These are phyloP conservation scores for Yamadazyma oceani DNA, from an alignment of 1,139 yeast genomes.

Conservation along the genomic window DNA sequence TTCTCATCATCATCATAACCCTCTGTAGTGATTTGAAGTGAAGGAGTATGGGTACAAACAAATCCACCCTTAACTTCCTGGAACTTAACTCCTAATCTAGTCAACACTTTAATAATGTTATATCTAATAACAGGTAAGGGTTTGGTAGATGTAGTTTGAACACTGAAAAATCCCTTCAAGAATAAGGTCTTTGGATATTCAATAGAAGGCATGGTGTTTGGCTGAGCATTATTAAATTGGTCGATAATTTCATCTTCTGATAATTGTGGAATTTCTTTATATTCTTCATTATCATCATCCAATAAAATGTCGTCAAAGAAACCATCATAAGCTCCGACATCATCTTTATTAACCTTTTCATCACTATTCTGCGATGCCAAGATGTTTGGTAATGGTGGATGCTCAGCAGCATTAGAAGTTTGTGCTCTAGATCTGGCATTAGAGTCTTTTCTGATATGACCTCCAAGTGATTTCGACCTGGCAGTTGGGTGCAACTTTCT, in stretches of 20 bases:
- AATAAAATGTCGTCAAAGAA: constrained; percentile 68
- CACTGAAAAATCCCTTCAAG: constrained; percentile 92
- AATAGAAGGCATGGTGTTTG: constrained; percentile 88
- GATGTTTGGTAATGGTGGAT: constrained; percentile 54
- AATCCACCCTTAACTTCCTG: constrained; percentile 96
- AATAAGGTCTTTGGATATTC: constrained; percentile 90
- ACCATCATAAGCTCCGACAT: constrained; percentile 38
- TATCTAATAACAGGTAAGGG: constrained; percentile 87
- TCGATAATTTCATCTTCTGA: constrained; percentile 66
- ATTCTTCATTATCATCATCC: constrained; percentile 34
- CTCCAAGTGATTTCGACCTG: constrained; percentile 84
- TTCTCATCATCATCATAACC: constrained; percentile 26
- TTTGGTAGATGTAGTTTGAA: constrained; percentile 92
- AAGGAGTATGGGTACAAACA: constrained; percentile 72
- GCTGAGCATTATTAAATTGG: constrained; percentile 67
- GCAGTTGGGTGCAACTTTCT: constrained; percentile 71
- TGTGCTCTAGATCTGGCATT: constrained; percentile 28
- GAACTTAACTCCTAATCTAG: constrained; percentile 74
- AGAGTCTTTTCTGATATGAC: constrained; percentile 67
- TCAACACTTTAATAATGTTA: constrained; percentile 77
- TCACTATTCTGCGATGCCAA: constrained; percentile 46
- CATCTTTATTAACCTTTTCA: constrained; percentile 27
- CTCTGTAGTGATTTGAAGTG: constrained; percentile 25
- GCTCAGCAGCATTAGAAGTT: constrained; percentile 15
- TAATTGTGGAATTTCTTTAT: constrained; percentile 39